These are phyloP conservation scores for Globisporangium apiculatum DNA, from an alignment of 352 stramenopile genomes.

Conservation along the genomic window DNA sequence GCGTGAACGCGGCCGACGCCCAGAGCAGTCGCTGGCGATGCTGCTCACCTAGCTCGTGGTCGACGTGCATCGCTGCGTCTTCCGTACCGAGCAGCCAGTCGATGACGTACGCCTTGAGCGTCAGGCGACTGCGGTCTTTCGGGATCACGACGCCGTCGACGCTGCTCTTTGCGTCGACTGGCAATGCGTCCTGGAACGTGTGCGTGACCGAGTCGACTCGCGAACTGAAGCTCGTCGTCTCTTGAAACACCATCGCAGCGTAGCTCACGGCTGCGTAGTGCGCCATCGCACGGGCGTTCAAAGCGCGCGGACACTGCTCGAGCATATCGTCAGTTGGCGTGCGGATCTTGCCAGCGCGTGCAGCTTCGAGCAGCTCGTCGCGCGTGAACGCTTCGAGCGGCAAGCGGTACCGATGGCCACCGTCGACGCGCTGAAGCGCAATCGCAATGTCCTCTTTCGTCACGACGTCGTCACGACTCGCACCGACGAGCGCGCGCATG, in stretches of 20 bases:
- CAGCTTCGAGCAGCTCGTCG: conserved; percentile 48
- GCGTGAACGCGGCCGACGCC: conserved; percentile 46
- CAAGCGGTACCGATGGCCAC: conserved; percentile 28
- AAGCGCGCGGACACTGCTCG: conserved; percentile 29
- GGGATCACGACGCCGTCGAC: conserved; percentile 35
- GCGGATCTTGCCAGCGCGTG: conserved; percentile 36
- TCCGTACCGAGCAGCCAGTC: conserved; percentile 63
- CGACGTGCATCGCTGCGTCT: conserved; percentile 34
- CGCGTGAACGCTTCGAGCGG: conserved; percentile 57
- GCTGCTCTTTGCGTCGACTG: conserved; percentile 30
- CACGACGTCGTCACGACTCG: conserved; percentile 34
- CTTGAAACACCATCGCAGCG: conserved; percentile 48
- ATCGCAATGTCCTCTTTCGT: conserved; percentile 71
- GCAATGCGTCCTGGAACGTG: conserved; percentile 35
- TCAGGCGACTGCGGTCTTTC: conserved; percentile 33
- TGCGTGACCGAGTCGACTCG: conserved; percentile 33
- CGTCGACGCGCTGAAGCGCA: conserved; percentile 16
- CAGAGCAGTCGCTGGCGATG: conserved; percentile 47
- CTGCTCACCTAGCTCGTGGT: conserved; percentile 35
- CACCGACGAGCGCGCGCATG: conserved; percentile 42
- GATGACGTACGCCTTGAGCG: conserved; percentile 36
- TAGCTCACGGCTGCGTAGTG: conserved; percentile 62
- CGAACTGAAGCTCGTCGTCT: conserved; percentile 43
- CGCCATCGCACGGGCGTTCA: conserved; percentile 56
- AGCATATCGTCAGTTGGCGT: conserved; percentile 42